Evolutionary conservation across 768 basidiomycete species (phyloP), one percentile per base, ranked within the genome.

Genomic region (Kwoniella heveanensis): DNA sequence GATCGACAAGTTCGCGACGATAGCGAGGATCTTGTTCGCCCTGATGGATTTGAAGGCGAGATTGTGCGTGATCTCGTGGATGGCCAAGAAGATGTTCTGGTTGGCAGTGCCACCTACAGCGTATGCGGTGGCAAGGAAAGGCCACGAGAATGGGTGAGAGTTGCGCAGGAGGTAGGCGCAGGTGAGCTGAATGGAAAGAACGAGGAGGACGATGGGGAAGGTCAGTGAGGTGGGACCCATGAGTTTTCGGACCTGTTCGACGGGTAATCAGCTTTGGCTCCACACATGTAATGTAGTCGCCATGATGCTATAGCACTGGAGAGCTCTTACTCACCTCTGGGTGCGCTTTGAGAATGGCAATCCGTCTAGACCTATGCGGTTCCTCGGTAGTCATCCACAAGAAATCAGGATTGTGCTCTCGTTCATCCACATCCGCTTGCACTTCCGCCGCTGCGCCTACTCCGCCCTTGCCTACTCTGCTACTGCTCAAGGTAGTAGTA

Each of bases 41-140:
- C 82, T 83, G 50, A 98, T 85, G 24, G 88, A 84, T 65, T 84
- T 85, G 82, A 97, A 98, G 1, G 92, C 96, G 26, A 99, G 85
- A 78, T 97, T 98, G 79, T 99, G 96, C 1, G 94, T 96, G 65
- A 99, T 96, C 77, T 99, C 96, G 77, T 99, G 96, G 57, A 99
- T 96, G 47, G 96, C 92, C 52, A 99, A 86, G 81, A 99, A 99
- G 39, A 95, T 85, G 79, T 98, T 99, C 79, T 99, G 96, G 81
- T 98, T 99, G 8, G 90, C 89, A 0, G 95, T 97, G 2, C 92
- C 96, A 1, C 96, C 96, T 53, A 98, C 84, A 15, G 81, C 83
- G 77, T 97, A 98, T 0, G 95, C 92, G 13, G 83, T 83, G 62
- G 88, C 67, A 60, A 97, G 74, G 81, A 96, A 97, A 52, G 83